Base-by-base conservation (phyloP, 2,329 filamentous ascomycete species). In the Fusarium sp. region DNA sequence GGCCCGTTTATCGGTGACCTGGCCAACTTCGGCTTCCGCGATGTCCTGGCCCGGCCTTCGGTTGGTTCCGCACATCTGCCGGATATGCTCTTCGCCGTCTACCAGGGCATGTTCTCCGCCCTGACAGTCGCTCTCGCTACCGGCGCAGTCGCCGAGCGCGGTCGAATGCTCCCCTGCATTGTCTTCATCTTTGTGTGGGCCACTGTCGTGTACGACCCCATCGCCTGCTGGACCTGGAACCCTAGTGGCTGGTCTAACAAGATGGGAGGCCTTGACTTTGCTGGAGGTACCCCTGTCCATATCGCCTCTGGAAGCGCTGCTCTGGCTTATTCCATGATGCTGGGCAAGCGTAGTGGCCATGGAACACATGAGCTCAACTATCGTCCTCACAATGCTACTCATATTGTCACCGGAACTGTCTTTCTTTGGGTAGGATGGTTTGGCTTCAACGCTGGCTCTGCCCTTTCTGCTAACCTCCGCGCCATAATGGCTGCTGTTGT, bases 361-460 rank as follows among this genome's bases (percentile, higher is more conserved):
- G 92, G 92, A 48, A 96, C 93, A 27, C 90, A 94, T 76, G 92
- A 95, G 78, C 84, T 97, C 72, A 96, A 96, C 81, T 97, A 95
- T 79, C 91, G 94, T 49, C 94, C 94, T 11, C 94, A 97, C 82
- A 97, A 97, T 74, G 93, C 96, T 45, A 96, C 93, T 6, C 92
- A 96, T 77, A 94, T 97, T 71, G 93, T 97, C 51, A 91, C 96
- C 56, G 94, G 94, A 29, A 97, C 94, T 5, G 93, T 97, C 45
- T 97, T 97, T 81, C 88, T 97, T 17, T 97, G 94, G 93, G 91
- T 97, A 17, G 94, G 94, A 53, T 97, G 93, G 94, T 96, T 97
- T 75, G 94, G 94, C 46, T 97, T 97, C 88, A 97, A 97, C 74
- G 93, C 92, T 48, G 93, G 93, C 67, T 94, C 91, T 17, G 93